These are phyloP conservation scores for Cadophora sp. DNA, from an alignment of 2,329 filamentous ascomycete genomes.

Conservation along the genomic window DNA sequence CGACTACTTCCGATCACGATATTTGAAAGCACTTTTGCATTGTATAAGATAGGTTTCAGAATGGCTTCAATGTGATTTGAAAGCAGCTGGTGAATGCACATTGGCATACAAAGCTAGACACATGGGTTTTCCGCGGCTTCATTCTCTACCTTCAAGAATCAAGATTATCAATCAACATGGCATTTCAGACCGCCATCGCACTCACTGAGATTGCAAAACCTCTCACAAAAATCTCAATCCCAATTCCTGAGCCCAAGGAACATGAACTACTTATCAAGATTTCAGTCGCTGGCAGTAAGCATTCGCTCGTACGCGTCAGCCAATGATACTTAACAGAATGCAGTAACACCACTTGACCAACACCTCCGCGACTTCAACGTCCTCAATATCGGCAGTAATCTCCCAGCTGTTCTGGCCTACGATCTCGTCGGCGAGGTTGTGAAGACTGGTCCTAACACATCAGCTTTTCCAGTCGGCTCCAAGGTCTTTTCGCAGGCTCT, in stretches of 20 bases:
- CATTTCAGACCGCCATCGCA: slow-evolving; percentile 40
- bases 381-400: slow-evolving; percentile 42
- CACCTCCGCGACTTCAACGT: slow-evolving; percentile 47
- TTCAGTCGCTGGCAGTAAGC: slow-evolving; percentile 41
- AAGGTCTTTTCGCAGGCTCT: slow-evolving; percentile 43
- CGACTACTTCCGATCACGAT: too few relatives aligned
- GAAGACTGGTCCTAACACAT: slow-evolving; percentile 39
- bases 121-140: too few relatives aligned
- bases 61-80: too few relatives aligned
- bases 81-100: too few relatives aligned
- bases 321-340: background rate
- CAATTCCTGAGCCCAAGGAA: slow-evolving; percentile 43
- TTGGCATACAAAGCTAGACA: too few relatives aligned
- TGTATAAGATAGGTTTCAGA: too few relatives aligned
- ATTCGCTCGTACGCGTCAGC: background rate
- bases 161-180: background rate
- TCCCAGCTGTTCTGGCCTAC: slow-evolving; percentile 46
- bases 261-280: slow-evolving; percentile 49
- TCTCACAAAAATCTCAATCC: slow-evolving; percentile 30
- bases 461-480: slow-evolving; percentile 41
- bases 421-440: slow-evolving; percentile 47
- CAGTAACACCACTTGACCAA: slow-evolving; percentile 46
- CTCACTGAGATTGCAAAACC: slow-evolving; percentile 40
- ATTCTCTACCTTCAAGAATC: too few relatives aligned
- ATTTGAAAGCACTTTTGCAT: too few relatives aligned